Base-by-base conservation (phyloP, 306 rosid species). In the Fagus sylvatica region DNA sequence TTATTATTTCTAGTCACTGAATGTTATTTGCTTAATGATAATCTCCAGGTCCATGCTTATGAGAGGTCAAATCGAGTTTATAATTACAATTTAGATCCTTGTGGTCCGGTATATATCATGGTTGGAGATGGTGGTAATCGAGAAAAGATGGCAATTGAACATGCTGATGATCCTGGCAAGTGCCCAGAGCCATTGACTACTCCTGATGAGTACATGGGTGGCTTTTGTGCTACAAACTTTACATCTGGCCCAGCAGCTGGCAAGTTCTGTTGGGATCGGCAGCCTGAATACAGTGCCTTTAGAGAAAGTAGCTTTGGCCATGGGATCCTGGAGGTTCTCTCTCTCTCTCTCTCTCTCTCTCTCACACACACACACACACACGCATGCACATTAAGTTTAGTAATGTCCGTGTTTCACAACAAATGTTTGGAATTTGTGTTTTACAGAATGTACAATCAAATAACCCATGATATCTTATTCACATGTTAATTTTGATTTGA, bases 101-200 rank as follows among this genome's bases (percentile, higher is more conserved):
- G 97, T 54, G 97, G 95, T 72, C 95, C 98, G 59, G 88, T 93
- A 43, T 77, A 93, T 74, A 78, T 93, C 75, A 78, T 92, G 17
- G 82, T 93, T 62, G 98, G 97, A 55, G 98, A 93, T 68, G 97
- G 95, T 40, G 98, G 95, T 65, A 93, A 93, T 42, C 83, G 93
- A 82, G 98, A 93, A 87, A 91, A 89, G 87, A 89, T 91, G 98
- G 84, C 98, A 48, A 72, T 76, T 39, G 17, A 60, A 10, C 72
- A 87, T 19, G 87, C 90, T 42, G 93, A 91, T 73, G 93, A 88
- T 59, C 92, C 89, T 22, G 93, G 90, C 73, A 70, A 83, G 5
- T 93, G 92, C 85, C 93, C 87, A 40, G 82, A 87, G 53, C 95
- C 95, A 72, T 81, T 57, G 69, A 84, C 83, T 53, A 77, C 89